phyloP scores from a whole-genome alignment of 1,284 basidiomycete genomes.

The Schizophyllum commune region DNA sequence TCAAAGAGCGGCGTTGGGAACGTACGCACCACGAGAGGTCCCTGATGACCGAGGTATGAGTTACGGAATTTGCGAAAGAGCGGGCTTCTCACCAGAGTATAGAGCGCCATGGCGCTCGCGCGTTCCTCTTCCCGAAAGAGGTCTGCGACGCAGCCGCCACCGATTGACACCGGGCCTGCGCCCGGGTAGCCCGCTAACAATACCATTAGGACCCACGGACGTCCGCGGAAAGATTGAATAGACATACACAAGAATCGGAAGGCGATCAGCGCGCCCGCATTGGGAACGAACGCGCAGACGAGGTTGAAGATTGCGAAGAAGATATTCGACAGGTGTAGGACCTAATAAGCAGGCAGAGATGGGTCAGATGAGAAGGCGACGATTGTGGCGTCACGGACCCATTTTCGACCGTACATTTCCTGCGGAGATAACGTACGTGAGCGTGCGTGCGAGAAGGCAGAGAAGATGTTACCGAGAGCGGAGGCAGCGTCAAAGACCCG shows the following conservation, averaged over 20 bases:
- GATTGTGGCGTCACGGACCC: constrained; percentile 34
- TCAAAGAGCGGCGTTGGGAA: not conserved
- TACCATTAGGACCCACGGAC: constrained; percentile 1
- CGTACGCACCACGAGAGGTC: constrained; percentile 33
- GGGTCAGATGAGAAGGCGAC: not conserved
- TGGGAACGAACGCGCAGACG: constrained; percentile 62
- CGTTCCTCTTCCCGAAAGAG: constrained; percentile 55
- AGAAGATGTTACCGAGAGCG: constrained; percentile 35
- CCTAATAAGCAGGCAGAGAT: constrained; percentile 23
- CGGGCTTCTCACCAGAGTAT: constrained; percentile 29
- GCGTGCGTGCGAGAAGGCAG: not conserved
- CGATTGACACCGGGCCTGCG: constrained; percentile 52
- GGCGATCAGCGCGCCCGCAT: constrained; percentile 46
- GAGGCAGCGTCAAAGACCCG: constrained; percentile 59
- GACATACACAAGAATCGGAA: constrained; percentile 62
- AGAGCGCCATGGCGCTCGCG: constrained; percentile 61
- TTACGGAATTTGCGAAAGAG: not conserved
- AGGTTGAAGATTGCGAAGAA: constrained; percentile 61
- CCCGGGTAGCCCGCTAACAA: constrained; percentile 49
- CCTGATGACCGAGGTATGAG: constrained; percentile 14
- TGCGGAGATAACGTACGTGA: not conserved
- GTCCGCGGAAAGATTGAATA: not conserved
- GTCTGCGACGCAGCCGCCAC: constrained; percentile 56
- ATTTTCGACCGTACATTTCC: constrained; percentile 68
- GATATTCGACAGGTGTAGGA: constrained; percentile 62